phyloP scores from a whole-genome alignment of 148 eudicot species.

The Polygonum aviculare region DNA sequence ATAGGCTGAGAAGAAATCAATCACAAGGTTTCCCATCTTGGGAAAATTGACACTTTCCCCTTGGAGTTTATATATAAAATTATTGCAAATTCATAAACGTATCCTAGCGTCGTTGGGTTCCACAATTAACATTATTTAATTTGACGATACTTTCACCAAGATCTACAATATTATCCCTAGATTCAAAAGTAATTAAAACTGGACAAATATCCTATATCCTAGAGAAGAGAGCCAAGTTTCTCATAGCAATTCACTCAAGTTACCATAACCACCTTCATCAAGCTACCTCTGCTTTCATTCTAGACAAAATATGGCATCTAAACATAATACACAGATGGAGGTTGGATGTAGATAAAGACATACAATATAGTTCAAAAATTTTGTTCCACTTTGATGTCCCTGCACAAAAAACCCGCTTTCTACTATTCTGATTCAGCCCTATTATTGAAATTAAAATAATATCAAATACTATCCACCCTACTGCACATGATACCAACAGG shows the following conservation, averaged over 20 bases:
- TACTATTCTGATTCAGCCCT: not conserved
- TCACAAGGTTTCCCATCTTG: not conserved
- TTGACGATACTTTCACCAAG: not conserved
- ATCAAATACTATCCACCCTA: not conserved
- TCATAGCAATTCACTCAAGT: not conserved
- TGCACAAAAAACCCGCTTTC: not conserved
- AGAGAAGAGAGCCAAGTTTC: not conserved
- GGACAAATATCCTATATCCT: not conserved
- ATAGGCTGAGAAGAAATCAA: not conserved
- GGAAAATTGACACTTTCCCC: not conserved
- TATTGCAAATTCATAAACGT: not conserved
- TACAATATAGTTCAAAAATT: not conserved
- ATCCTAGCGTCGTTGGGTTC: not conserved
- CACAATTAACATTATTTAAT: not conserved
- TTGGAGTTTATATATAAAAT: not conserved
- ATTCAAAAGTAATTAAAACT: not conserved
- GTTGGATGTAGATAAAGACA: not conserved
- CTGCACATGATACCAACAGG: not conserved
- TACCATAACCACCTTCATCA: not conserved
- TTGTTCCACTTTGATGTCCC: not conserved
- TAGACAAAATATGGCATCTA: not conserved
- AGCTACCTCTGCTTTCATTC: not conserved
- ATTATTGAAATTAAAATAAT: not conserved
- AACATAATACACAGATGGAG: not conserved
- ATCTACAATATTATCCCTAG: not conserved